Conservation (phyloP, 164 flowering plant genomes). For the Chimonanthus praecox region DNA sequence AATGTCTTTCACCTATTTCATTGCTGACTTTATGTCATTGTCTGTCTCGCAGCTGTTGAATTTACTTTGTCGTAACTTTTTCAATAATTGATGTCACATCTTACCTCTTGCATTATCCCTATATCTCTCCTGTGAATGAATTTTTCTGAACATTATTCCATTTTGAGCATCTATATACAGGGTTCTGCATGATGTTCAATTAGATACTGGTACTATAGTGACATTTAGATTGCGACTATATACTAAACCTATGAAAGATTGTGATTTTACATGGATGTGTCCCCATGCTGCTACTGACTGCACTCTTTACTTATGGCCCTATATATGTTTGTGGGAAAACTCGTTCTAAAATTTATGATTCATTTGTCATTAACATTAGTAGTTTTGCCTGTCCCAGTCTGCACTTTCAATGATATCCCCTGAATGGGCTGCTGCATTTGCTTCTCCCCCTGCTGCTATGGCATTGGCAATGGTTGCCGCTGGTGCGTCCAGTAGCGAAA, state of each 20-base stretch:
- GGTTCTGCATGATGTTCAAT: background rate
- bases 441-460: conserved; percentile 99
- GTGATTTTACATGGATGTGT: background rate
- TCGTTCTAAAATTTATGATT: background rate
- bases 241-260: background rate
- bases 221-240: background rate
- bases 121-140: background rate
- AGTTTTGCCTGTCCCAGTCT: conserved; percentile 48
- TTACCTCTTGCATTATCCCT: background rate
- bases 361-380: background rate
- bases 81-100: background rate
- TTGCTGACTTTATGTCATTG: no score
- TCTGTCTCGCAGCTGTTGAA: background rate
- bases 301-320: background rate
- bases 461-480: conserved; percentile 99
- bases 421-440: conserved; percentile 99
- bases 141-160: background rate
- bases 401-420: conserved; percentile 95
- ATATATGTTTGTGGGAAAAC: background rate
- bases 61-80: background rate
- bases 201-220: background rate
- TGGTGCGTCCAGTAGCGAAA: conserved; percentile 93
- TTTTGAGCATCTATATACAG: background rate
- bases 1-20: no score
- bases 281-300: background rate